Conservation (phyloP, 1,284 basidiomycete species). For the Pascua sp. region DNA sequence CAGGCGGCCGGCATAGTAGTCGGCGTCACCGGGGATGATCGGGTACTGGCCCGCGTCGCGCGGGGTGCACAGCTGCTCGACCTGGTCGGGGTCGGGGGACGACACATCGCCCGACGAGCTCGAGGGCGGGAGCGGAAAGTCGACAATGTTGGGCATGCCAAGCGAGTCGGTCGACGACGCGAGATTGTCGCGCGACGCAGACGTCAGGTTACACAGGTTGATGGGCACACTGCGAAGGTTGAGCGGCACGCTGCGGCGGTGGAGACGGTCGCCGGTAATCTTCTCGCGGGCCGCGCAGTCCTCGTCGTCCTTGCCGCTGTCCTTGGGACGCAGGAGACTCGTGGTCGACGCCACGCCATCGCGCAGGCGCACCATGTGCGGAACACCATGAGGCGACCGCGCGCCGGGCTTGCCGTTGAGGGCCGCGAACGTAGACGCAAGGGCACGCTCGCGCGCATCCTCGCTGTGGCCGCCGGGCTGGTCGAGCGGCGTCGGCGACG, state of each 20-base stretch:
- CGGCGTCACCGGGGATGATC: slow-evolving; percentile 2
- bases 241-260: not conserved
- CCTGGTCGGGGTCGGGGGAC: slow-evolving; percentile 18
- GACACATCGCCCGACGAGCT: slow-evolving; percentile 13
- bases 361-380: not conserved
- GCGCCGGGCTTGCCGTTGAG: not conserved
- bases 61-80: slow-evolving; percentile 23
- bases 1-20: slow-evolving; percentile 1
- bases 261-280: not conserved
- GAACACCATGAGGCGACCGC: not conserved
- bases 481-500: slow-evolving; percentile 2
- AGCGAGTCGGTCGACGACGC: slow-evolving; percentile 19
- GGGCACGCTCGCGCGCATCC: not conserved
- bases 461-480: no score
- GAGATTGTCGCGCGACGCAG: slow-evolving; percentile 15
- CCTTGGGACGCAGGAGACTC: not conserved
- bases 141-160: slow-evolving; percentile 9
- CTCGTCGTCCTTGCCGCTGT: not conserved
- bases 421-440: not conserved
- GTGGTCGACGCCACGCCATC: not conserved
- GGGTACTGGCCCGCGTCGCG: slow-evolving; percentile 8
- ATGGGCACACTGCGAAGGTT: slow-evolving; percentile 10
- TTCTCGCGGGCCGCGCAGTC: not conserved
- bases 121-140: slow-evolving; percentile 24
- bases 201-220: slow-evolving; percentile 19